Conservation (phyloP, 345 rosid species). For the Linum usitatissimum region DNA sequence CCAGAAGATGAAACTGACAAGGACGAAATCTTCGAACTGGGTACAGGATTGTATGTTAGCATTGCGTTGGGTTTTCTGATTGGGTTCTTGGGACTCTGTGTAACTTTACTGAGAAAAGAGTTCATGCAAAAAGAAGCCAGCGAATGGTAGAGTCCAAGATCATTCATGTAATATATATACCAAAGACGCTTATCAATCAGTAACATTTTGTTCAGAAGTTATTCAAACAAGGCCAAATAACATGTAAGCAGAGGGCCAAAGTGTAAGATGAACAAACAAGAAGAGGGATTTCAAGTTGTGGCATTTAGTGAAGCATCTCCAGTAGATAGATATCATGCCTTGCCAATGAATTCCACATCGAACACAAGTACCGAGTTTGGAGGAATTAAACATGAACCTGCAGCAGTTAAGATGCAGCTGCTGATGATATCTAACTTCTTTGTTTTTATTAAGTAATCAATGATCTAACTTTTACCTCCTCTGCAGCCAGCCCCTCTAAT, state of each 20-base stretch:
- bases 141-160: neutral
- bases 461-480: conserved; percentile 42
- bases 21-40: neutral
- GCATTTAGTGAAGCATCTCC: neutral
- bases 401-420: conserved; percentile 1
- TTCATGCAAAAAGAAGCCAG: neutral
- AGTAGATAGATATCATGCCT: conserved; percentile 28
- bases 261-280: neutral
- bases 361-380: conserved; percentile 74
- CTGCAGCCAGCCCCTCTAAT: conserved; percentile 87
- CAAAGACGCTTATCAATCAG: neutral
- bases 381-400: conserved; percentile 89
- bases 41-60: neutral
- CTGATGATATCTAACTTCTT: too few species aligned
- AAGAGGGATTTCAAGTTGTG: neutral
- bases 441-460: neutral
- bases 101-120: neutral
- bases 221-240: neutral
- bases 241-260: neutral
- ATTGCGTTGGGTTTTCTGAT: neutral
- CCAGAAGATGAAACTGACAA: neutral
- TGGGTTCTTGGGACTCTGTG: neutral
- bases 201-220: neutral
- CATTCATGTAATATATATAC: neutral
- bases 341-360: conserved; percentile 76